Conservation (phyloP, 2,329 filamentous ascomycete species). For the Fusarium annulatum region DNA sequence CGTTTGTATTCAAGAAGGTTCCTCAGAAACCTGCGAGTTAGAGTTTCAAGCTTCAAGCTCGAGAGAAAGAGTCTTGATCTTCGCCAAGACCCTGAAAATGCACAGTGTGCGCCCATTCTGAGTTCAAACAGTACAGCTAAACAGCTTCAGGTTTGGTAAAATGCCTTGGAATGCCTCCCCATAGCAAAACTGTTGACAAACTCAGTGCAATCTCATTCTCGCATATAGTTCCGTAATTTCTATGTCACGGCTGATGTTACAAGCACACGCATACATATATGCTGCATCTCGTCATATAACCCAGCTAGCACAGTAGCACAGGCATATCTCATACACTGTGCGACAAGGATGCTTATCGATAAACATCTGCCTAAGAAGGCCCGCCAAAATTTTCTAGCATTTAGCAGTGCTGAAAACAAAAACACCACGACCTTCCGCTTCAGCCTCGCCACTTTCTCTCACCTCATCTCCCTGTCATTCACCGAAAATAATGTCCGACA, state of each 20-base stretch:
- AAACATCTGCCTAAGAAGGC: slow-evolving; percentile 35
- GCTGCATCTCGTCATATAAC: neutral
- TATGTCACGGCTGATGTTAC: too few species aligned
- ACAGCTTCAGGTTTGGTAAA: neutral
- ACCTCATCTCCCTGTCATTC: neutral
- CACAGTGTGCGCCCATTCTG: slow-evolving; percentile 31
- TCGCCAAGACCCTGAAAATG: slow-evolving; percentile 35
- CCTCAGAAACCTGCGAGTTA: neutral
- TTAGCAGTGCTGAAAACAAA: slow-evolving; percentile 29
- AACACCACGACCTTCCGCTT: slow-evolving; percentile 29
- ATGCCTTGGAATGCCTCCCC: neutral
- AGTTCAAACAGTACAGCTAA: neutral
- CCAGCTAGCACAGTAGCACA: neutral
- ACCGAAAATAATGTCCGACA: slow-evolving; percentile 53
- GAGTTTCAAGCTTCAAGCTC: neutral
- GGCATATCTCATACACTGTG: slow-evolving; percentile 22
- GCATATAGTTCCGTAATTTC: neutral
- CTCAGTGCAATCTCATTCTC: neutral
- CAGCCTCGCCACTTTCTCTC: slow-evolving; percentile 41
- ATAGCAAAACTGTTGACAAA: neutral
- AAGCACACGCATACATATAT: neutral
- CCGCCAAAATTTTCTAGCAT: slow-evolving; percentile 47
- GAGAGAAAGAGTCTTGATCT: slow-evolving; percentile 13
- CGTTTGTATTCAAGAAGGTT: neutral
- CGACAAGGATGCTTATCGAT: slow-evolving; percentile 49